Evolutionary conservation across 257 asterid species (phyloP), one percentile per base, ranked within the genome.

Genomic region (Salvia miltiorrhiza): DNA sequence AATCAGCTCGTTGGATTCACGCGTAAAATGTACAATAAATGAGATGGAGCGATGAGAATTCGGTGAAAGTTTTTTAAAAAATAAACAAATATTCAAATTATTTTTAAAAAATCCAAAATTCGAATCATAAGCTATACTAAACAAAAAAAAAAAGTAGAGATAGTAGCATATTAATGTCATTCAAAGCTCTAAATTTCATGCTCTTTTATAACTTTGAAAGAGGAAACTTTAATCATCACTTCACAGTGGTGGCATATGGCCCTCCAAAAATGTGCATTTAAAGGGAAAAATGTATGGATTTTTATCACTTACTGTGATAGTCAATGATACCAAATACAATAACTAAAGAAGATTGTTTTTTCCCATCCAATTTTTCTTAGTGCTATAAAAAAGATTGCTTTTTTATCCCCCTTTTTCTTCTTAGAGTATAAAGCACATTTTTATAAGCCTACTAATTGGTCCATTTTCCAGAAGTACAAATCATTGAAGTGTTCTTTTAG

Each of bases 231-330:
- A 80, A 75, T 81, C 71, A 87, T 82, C 84, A 77, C 65, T 53
- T 58, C 67, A 62, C 65, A 73, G 37, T 54, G 60, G 60, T 39
- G 60, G 68, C 59, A 69, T 52, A 70, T 71, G 77, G 87, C 71
- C 81, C 86, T 24, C 77, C 77, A 60, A 77, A 76, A 72, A 76
- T 52, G 65, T 52, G 43, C 32, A 77, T 73, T 73, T 54, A 54
- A 54, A 71, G 48, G 73, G 56, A 54, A 78, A 76, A 76, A 67
- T 76, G 52, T 67, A 48, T 72, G 43, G 71, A 32, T 32, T 66
- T 74, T 67, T 72, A 39, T 23, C 64, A 69, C 41, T 63, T 49
- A 88, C 88, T 88, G 88, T 86, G 69, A 76, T 80, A 39, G 93
- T 88, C 91, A 86, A 88, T 82, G 83, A 66, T 72, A 71, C 75